phyloP scores from a whole-genome alignment of 441 rosid species.

The Jatropha multifida region DNA sequence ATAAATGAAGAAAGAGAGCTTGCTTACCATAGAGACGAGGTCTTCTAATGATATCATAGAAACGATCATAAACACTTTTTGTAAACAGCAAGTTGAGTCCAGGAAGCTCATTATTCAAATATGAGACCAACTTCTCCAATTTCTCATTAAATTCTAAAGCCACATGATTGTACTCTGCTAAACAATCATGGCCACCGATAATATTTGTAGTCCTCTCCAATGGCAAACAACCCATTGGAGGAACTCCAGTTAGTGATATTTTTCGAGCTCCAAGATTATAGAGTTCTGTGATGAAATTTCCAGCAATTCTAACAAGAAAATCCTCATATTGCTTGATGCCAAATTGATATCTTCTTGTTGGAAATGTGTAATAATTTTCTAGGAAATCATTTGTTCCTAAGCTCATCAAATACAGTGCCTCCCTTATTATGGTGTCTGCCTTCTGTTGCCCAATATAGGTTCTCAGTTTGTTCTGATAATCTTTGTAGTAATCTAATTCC shows the following conservation, averaged over 20 bases:
- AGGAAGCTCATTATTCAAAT: conserved; percentile 46
- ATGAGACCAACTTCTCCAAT: conserved; percentile 28
- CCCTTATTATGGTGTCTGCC: conserved; percentile 35
- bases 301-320: conserved; percentile 45
- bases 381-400: conserved; percentile 74
- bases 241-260: conserved; percentile 50
- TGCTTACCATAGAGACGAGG: conserved; percentile 50
- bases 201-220: conserved; percentile 57
- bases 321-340: conserved; percentile 42
- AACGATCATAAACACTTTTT: conserved; percentile 25
- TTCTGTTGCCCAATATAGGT: conserved; percentile 36
- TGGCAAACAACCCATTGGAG: conserved; percentile 80
- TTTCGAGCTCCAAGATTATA: conserved; percentile 55
- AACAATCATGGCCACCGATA: conserved; percentile 32
- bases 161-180: conserved; percentile 44
- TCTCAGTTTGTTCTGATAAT: conserved; percentile 46
- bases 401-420: conserved; percentile 56
- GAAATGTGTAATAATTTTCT: conserved; percentile 52
- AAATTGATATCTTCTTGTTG: conserved; percentile 38
- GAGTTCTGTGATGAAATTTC: conserved; percentile 37
- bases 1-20: neutral
- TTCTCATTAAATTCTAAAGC: conserved; percentile 51
- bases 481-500: conserved; percentile 54
- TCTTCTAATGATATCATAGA: conserved; percentile 38
- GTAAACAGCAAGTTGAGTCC: conserved; percentile 41